phyloP scores from a whole-genome alignment of 2,329 filamentous ascomycete genomes.

The Fusarium musae region DNA sequence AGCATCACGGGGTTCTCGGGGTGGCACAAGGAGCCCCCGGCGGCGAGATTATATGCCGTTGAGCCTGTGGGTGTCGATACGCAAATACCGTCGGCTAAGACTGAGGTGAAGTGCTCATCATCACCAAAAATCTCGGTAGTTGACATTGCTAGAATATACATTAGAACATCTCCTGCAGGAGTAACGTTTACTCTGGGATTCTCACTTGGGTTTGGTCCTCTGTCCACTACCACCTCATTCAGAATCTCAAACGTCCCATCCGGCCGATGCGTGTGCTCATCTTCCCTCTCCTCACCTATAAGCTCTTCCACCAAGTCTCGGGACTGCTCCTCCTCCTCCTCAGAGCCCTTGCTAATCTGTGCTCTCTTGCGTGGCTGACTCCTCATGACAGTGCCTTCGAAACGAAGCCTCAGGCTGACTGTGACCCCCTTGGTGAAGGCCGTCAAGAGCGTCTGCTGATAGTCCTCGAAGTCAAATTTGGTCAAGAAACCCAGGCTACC shows the following conservation, averaged over 20 bases:
- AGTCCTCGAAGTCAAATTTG: slow-evolving; percentile 90
- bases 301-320: slow-evolving; percentile 89
- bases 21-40: slow-evolving; percentile 94
- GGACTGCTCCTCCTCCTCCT: slow-evolving; percentile 52
- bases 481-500: slow-evolving; percentile 95
- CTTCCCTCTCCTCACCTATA: slow-evolving; percentile 85
- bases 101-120: slow-evolving; percentile 93
- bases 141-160: slow-evolving; percentile 76
- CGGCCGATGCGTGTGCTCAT: slow-evolving; percentile 85
- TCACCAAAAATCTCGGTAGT: slow-evolving; percentile 93
- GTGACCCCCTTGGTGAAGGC: slow-evolving; percentile 87
- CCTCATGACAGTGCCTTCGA: slow-evolving; percentile 95
- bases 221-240: slow-evolving; percentile 96
- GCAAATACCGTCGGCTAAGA: slow-evolving; percentile 92
- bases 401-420: slow-evolving; percentile 86
- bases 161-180: slow-evolving; percentile 5
- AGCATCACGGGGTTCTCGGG: slow-evolving; percentile 97
- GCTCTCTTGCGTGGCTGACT: slow-evolving; percentile 63
- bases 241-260: slow-evolving; percentile 89
- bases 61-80: slow-evolving; percentile 94
- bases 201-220: slow-evolving; percentile 91
- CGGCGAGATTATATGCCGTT: slow-evolving; percentile 94
- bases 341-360: slow-evolving; percentile 35
- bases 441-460: slow-evolving; percentile 73
- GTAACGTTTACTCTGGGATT: slow-evolving; percentile 33